Evolutionary conservation across 2,329 filamentous ascomycete species (phyloP), one percentile per base, ranked within the genome.

Genomic region (Periglandula ipomoeae): DNA sequence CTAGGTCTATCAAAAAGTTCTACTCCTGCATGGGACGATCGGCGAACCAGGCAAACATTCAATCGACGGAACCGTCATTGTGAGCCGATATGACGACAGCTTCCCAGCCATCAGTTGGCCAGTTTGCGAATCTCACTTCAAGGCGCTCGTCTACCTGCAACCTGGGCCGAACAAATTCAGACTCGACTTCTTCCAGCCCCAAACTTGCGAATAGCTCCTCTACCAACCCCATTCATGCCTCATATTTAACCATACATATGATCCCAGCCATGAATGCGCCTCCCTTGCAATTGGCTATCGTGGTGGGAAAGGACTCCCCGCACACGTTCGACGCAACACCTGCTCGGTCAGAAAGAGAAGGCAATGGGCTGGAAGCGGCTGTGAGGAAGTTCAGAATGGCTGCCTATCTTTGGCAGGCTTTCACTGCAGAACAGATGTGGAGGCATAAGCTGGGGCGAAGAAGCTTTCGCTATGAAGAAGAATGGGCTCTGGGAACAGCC

Each of bases 401-500:
- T 17, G 91, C 89, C 22, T 96, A 97, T 63, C 74, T 97, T 13
- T 97, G 93, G 90, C 93, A 98, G 64, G 89, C 90, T 7, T 97
- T 95, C 60, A 97, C 91, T 0, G 89, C 88, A 6, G 93, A 98
- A 65, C 90, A 97, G 64, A 97, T 97, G 91, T 85, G 81, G 64
- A 83, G 89, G 53, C 87, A 95, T 63, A 87, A 85, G 52, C 81
- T 97, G 56, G 89, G 90, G 9, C 79, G 91, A 50, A 82, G 91
- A 50, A 84, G 81, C 47, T 97, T 96, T 65, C 79, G 90, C 39
- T 90, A 95, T 53, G 93, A 97, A 58, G 93, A 98, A 65, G 87
- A 95, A 62, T 97, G 93, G 93, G 87, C 87, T 52, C 81, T 82
- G 3, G 90, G 90, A 7, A 87, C 87, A 2, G 75, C 88, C 51